A percentile compares a stretch with the other conserved stretches of the same genome.
These are phyloP conservation scores for Chytriomyces sp. DNA, from an alignment of 192 early-diverging fungal genomes.

Conservation along the genomic window DNA sequence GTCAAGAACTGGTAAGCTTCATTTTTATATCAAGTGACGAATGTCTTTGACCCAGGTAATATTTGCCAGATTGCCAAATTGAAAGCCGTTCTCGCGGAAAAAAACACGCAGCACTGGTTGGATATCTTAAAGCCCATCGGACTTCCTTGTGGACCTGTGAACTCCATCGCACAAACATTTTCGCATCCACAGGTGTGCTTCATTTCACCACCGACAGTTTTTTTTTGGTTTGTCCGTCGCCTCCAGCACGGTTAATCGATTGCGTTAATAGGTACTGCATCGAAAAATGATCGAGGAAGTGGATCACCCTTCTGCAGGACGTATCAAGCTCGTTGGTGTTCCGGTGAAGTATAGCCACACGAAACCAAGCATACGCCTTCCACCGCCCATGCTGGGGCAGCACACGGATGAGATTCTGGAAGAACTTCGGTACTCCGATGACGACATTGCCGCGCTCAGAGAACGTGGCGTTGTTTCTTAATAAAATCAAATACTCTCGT, in stretches of 20 bases:
- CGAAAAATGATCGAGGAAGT: constrained; percentile 78
- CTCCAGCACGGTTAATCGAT: not conserved
- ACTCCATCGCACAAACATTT: constrained; percentile 78
- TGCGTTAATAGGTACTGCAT: constrained; percentile 36
- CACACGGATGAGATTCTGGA: constrained; percentile 84
- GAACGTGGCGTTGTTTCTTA: constrained; percentile 4
- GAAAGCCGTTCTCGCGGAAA: constrained; percentile 48
- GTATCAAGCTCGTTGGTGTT: constrained; percentile 74
- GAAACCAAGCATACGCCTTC: constrained; percentile 64
- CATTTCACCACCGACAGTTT: no score
- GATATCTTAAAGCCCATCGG: constrained; percentile 67
- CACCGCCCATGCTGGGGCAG: constrained; percentile 85
- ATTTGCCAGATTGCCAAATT: constrained; percentile 59
- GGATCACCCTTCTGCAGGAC: constrained; percentile 80
- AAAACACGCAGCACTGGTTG: constrained; percentile 69
- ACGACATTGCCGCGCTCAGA: constrained; percentile 53
- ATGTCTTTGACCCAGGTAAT: not conserved
- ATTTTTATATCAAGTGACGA: constrained; percentile 19
- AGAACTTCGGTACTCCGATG: constrained; percentile 68
- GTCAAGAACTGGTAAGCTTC: constrained; percentile 57
- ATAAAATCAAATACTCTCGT: not conserved
- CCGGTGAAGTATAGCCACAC: constrained; percentile 81
- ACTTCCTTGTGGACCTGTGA: constrained; percentile 83
- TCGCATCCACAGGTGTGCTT: constrained; percentile 57
- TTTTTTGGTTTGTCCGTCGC: constrained; percentile 6